phyloP scores from a whole-genome alignment of 2,329 filamentous ascomycete species.

The Claviceps sorghi region DNA sequence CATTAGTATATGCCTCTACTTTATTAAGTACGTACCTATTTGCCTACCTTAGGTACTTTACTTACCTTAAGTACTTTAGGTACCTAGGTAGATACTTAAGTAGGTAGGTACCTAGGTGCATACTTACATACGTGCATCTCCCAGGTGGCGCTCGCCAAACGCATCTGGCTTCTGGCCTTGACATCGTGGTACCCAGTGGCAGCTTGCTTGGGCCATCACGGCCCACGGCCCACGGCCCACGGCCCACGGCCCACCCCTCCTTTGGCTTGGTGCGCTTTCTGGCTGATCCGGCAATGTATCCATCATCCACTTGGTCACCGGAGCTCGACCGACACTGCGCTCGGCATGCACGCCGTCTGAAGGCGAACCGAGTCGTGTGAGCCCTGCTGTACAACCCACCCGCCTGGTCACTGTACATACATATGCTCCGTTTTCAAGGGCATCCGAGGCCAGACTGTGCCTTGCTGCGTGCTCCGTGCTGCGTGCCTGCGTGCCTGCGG shows the following conservation, averaged over 20 bases:
- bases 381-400: no score
- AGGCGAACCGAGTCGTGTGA: background rate
- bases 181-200: background rate
- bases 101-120: no score
- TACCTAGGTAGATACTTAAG: no score
- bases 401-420: no score
- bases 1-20: no score
- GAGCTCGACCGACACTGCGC: no score
- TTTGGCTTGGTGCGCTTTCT: background rate
- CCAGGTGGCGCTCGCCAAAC: background rate
- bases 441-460: no score
- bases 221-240: no score
- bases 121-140: background rate
- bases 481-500: background rate
- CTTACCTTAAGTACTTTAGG: no score
- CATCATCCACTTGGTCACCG: background rate
- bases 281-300: background rate
- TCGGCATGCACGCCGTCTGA: background rate
- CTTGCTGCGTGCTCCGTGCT: background rate
- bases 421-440: background rate
- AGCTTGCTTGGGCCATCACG: background rate
- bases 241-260: background rate
- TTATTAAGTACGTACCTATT: no score
- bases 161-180: background rate
- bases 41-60: no score